Base-by-base conservation (phyloP, 805 yeast species). In the Spathaspora arborariae region DNA sequence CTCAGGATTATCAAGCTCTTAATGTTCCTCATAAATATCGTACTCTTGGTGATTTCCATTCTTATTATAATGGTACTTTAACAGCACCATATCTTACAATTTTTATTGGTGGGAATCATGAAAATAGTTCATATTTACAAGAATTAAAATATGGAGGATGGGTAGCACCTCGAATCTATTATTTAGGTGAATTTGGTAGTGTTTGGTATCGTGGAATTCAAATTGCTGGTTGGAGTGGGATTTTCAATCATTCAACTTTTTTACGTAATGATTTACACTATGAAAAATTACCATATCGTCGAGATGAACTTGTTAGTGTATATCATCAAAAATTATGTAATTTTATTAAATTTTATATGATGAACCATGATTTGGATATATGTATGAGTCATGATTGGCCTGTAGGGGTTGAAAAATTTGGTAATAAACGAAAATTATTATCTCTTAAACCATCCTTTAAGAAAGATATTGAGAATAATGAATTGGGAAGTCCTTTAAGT, bases 371-470 rank as follows among this genome's bases (percentile, higher is more conserved):
- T 10, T 41, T 80, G 5, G 86, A 88, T 54, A 60, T 90, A 1
- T 72, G 85, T 60, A 50, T 92, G 45, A 79, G 88, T 26, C 99
- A 94, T 64, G 99, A 94, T 68, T 94, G 99, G 99, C 99, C 99
- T 0, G 82, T 74, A 36, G 88, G 86, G 2, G 82, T 91, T 8
- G 85, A 76, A 38, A 65, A 79, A 4, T 66, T 77, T 61, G 98
- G 97, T 0, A 63, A 86, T 55, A 15, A 71, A n/a, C 51, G 62
- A 0, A 47, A 55, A 20, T 66, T 94, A 9, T 56, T 92, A 20
- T 57, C 59, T 21, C 52, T 56, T 10, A 94, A 94, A 60, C 88
- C 85, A 0, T 85, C 75, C 56, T 87, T 94, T 62, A 70, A 66
- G 49, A 56, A 57, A 1, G 98, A 92, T 62, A 75, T 90, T 1